Evolutionary conservation across 177 flowering plant genomes (phyloP), one percentile per base, ranked within the genome.

Genomic region (Telopea speciosissima): DNA sequence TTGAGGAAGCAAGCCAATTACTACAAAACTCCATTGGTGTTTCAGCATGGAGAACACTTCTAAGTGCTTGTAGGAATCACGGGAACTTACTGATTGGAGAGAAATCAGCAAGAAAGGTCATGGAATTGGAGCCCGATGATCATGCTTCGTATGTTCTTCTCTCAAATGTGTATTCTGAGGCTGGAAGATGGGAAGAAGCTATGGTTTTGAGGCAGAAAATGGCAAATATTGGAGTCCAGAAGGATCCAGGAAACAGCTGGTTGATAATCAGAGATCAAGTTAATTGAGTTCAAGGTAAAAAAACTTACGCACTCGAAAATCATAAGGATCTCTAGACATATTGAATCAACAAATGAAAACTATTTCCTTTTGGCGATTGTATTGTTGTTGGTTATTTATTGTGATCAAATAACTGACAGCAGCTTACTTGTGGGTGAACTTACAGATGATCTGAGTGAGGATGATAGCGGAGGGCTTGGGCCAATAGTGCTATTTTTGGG

Each of bases 221-320:
- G 80, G 54, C 22, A 42, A n/a, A 67, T 8, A 52, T 33, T 12
- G 77, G 80, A n/a, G 65, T 77, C 36, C 74, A 71, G 66, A 77
- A 77, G 63, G 72, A 74, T 58, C 80, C 77, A 58, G 77, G 80
- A 64, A 77, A 56, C 61, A 77, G 80, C 23, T 74, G 80, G 80
- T 63, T 77, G 63, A 64, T 73, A 31, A 44, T 64, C 69, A 70
- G 71, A 67, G 77, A 74, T 56, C 9, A 25, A 44, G 72, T 74
- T 56, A 68, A 74, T 36, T 24, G 64, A 77, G 23, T 77, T 77
- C 42, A 67, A 6, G 17, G 77, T 70, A 21, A 74, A 72, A 28
- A 63, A 71, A 23, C n/a, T 74, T 63, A 64, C 73, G 17, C 74
- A 67, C 24, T 68, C 63, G 33, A 70, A 73, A 61, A 65, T 60